These are phyloP conservation scores for Pholiota molesta DNA, from an alignment of 768 basidiomycete genomes.

Conservation along the genomic window DNA sequence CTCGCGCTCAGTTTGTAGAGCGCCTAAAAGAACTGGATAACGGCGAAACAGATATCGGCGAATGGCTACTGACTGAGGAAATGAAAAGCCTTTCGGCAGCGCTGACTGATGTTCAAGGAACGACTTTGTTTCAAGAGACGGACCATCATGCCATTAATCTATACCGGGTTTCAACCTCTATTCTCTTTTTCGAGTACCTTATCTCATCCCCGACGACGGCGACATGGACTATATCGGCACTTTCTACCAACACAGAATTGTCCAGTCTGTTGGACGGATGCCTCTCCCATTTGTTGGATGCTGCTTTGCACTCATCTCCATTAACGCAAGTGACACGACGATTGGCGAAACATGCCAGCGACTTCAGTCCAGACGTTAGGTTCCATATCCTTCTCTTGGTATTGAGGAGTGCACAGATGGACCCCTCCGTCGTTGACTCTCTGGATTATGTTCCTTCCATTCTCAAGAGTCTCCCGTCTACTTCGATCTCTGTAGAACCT, in stretches of 20 bases:
- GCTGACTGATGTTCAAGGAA: slow-evolving; percentile 24
- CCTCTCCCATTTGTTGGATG: slow-evolving; percentile 50
- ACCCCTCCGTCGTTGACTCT: slow-evolving; percentile 26
- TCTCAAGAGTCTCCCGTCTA: slow-evolving; percentile 25
- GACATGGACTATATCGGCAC: slow-evolving; percentile 44
- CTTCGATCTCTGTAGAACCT: slow-evolving; percentile 27
- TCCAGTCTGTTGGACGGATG: slow-evolving; percentile 41
- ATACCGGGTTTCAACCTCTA: slow-evolving; percentile 50
- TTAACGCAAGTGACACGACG: slow-evolving; percentile 45
- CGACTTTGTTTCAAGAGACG: slow-evolving; percentile 14
- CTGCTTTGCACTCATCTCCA: slow-evolving; percentile 46
- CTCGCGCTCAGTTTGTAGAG: slow-evolving; percentile 53
- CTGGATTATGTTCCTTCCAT: slow-evolving; percentile 28
- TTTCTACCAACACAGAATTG: slow-evolving; percentile 47
- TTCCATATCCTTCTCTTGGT: slow-evolving; percentile 35
- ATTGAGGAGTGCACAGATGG: slow-evolving; percentile 33
- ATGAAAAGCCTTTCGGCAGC: slow-evolving; percentile 49
- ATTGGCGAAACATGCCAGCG: slow-evolving; percentile 25
- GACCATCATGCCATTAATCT: slow-evolving; percentile 43
- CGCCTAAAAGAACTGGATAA: slow-evolving; percentile 61
- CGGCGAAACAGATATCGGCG: slow-evolving; percentile 58
- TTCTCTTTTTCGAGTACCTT: slow-evolving; percentile 54
- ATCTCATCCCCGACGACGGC: slow-evolving; percentile 39
- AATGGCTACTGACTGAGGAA: slow-evolving; percentile 73
- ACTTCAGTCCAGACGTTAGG: slow-evolving; percentile 33